phyloP scores from a whole-genome alignment of 208 protist species.

The Lotmaria passim region DNA sequence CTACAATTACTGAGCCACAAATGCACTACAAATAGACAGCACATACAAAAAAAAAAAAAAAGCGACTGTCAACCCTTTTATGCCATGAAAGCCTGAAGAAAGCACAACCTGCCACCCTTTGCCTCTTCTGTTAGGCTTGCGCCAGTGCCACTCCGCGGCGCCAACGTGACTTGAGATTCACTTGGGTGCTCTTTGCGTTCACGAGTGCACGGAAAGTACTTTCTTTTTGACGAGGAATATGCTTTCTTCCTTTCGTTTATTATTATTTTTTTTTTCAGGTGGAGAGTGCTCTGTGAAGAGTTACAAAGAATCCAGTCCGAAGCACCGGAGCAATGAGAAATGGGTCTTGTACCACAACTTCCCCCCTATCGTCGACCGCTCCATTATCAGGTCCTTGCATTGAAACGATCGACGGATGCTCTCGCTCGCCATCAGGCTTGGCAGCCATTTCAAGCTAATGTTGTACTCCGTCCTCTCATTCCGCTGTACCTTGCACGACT shows the following conservation, averaged over 20 bases:
- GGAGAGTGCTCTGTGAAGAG: slow-evolving; percentile 15
- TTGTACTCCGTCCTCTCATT: slow-evolving; percentile 36
- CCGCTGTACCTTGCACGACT: slow-evolving; percentile 19
- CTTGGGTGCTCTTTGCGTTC: no score
- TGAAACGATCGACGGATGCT: slow-evolving; percentile 56
- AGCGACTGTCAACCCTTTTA: no score
- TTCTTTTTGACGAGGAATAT: no score
- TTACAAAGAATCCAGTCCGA: slow-evolving; percentile 37
- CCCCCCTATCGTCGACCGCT: slow-evolving; percentile 43
- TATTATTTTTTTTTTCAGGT: not conserved
- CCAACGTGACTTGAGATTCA: no score
- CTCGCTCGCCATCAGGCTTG: slow-evolving; percentile 30
- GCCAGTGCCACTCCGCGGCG: no score
- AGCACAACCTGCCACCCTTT: no score
- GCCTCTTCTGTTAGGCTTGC: no score
- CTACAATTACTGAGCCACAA: no score
- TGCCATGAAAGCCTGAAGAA: no score
- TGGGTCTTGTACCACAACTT: slow-evolving; percentile 70
- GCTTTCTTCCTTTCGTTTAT: slow-evolving; percentile 1
- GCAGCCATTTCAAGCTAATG: slow-evolving; percentile 39
- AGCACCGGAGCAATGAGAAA: slow-evolving; percentile 55
- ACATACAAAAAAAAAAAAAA: no score
- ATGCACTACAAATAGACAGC: no score
- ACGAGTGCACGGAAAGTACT: no score
- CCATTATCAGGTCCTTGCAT: slow-evolving; percentile 58